Evolutionary conservation across 1,284 basidiomycete species (phyloP).

Genomic region (Prillingera fragicola): DNA sequence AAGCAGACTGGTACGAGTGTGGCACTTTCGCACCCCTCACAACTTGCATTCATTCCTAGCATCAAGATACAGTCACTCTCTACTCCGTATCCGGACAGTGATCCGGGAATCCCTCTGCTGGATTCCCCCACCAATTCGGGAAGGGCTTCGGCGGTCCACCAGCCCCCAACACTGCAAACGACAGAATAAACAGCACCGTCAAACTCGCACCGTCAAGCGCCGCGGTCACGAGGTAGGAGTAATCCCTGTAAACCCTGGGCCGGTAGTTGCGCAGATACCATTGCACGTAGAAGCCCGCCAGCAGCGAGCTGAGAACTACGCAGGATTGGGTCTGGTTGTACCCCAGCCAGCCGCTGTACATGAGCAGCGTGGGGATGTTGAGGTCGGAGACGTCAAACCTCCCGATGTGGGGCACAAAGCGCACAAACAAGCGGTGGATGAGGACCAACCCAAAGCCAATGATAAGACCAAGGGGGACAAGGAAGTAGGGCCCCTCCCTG

Average conservation of each 20-base stretch:
- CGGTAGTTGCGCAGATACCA: slow-evolving; percentile 19
- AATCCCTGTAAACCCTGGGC: slow-evolving; percentile 20
- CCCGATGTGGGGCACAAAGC: slow-evolving; percentile 15
- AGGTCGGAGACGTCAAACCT: slow-evolving; percentile 7
- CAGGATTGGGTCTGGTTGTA: slow-evolving; percentile 22
- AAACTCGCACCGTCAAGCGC: slow-evolving; percentile 47
- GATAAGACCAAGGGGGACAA: slow-evolving; percentile 16
- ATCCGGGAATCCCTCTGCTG: slow-evolving; percentile 14
- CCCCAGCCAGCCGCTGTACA: slow-evolving; percentile 14
- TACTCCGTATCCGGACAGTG: slow-evolving; percentile 20
- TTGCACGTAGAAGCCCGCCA: slow-evolving; percentile 26
- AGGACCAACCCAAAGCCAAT: slow-evolving; percentile 17
- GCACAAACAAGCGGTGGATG: slow-evolving; percentile 10
- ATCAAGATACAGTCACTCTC: too few relatives aligned
- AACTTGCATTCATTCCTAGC: too few relatives aligned
- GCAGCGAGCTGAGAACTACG: slow-evolving; percentile 16
- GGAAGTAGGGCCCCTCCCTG: slow-evolving; percentile 4
- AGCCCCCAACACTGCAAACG: slow-evolving; percentile 35
- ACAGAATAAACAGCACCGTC: slow-evolving; percentile 48
- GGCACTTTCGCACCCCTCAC: too few relatives aligned
- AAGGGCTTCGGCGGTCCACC: slow-evolving; percentile 15
- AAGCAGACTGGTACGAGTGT: too few relatives aligned
- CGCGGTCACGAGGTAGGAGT: slow-evolving; percentile 23
- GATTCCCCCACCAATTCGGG: slow-evolving; percentile 29
- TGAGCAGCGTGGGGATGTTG: slow-evolving; percentile 17